Conservation (phyloP, 495 filamentous ascomycete genomes). For the Umbilicaria muhlenbergii region DNA sequence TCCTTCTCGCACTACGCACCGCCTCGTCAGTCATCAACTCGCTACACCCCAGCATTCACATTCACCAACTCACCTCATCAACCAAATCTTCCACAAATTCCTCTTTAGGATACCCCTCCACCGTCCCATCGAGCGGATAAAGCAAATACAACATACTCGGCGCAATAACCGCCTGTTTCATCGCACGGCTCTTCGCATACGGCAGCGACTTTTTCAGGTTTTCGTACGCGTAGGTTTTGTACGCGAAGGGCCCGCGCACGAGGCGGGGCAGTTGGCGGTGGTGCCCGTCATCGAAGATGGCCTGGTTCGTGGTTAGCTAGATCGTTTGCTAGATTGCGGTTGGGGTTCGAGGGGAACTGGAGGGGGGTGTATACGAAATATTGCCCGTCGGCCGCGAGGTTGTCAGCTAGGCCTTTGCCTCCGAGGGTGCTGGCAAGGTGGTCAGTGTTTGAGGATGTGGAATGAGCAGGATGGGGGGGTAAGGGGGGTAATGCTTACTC, state of each 20-base stretch:
- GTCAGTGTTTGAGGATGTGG: no score
- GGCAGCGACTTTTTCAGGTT: conserved; percentile 18
- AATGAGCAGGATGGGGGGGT: no score
- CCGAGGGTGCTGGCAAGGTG: conserved; percentile 16
- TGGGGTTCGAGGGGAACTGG: neutral
- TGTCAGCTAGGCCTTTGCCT: conserved; percentile 22
- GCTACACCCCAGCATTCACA: no score
- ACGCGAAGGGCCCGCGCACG: conserved; percentile 22
- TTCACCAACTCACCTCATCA: conserved; percentile 10
- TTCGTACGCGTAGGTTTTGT: conserved; percentile 27
- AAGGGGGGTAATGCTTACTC: conserved; percentile 1
- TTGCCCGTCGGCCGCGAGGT: conserved; percentile 22
- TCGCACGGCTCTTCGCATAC: conserved; percentile 17
- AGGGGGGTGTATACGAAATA: conserved; percentile 15
- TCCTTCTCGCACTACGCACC: conserved; percentile 22
- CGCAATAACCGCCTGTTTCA: conserved; percentile 28
- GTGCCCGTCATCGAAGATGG: conserved; percentile 30
- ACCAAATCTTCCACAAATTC: conserved; percentile 27
- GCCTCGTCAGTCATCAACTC: no score
- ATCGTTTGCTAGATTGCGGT: neutral
- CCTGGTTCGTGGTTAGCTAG: neutral
- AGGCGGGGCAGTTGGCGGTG: conserved; percentile 25
- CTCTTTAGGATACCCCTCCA: conserved; percentile 22
- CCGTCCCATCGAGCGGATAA: conserved; percentile 22
- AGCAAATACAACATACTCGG: conserved; percentile 29